Conservation (phyloP, 192 early-diverging fungal genomes). For the Gryganskiella cystojenkinii region DNA sequence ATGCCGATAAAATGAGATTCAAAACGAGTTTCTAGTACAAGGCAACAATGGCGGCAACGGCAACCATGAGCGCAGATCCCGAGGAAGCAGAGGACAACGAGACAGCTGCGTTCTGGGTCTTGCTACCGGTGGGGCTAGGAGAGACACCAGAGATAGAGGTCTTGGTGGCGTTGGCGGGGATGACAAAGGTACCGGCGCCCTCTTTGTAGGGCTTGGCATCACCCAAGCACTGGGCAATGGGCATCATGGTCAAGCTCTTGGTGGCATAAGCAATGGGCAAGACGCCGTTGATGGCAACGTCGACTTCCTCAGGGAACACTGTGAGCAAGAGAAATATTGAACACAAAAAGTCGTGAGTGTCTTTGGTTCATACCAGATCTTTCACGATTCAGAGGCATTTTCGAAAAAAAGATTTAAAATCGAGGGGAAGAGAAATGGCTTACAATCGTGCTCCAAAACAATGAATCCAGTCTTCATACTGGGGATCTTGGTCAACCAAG, state of each 20-base stretch:
- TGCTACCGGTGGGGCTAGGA: neutral
- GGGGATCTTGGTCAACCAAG: slow-evolving; percentile 57
- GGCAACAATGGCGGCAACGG: slow-evolving; percentile 11
- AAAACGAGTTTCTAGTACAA: slow-evolving; percentile 24
- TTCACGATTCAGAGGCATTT: neutral
- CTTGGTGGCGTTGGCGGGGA: neutral
- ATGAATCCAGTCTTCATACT: slow-evolving; percentile 58
- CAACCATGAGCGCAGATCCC: neutral
- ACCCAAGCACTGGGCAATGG: slow-evolving; percentile 52
- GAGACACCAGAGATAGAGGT: neutral
- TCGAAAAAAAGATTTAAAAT: neutral
- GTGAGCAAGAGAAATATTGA: neutral
- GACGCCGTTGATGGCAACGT: slow-evolving; percentile 55
- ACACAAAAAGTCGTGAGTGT: slow-evolving; percentile 24
- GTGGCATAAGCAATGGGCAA: slow-evolving; percentile 35
- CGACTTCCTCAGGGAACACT: slow-evolving; percentile 58
- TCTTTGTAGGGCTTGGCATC: slow-evolving; percentile 55
- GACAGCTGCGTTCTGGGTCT: neutral
- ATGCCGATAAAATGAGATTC: no score
- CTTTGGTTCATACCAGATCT: neutral
- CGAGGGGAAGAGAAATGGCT: neutral
- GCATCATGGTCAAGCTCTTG: slow-evolving; percentile 40
- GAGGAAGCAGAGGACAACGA: slow-evolving; percentile 1
- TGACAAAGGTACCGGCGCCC: slow-evolving; percentile 31
- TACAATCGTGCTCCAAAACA: slow-evolving; percentile 62